Conservation (phyloP, 2,329 filamentous ascomycete species). For the Stenocarpella maydis region DNA sequence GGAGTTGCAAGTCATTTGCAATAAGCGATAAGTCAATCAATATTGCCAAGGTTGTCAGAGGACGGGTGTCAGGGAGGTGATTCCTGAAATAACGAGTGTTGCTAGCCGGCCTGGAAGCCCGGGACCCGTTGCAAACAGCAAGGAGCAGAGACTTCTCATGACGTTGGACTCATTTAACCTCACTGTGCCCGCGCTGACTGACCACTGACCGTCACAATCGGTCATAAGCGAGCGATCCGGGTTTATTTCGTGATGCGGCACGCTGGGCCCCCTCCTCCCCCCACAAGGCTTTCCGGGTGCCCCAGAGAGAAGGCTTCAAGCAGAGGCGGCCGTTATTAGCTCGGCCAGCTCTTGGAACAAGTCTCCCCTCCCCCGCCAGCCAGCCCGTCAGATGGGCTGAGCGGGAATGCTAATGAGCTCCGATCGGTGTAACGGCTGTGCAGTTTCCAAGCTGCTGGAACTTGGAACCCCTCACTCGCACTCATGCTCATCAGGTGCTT, state of each 20-base stretch:
- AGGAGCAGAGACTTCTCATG: constrained; percentile 6
- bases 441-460: constrained; percentile 28
- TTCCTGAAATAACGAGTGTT: constrained; percentile 17
- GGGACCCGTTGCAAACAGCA: constrained; percentile 13
- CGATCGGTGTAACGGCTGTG: constrained; percentile 22
- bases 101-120: constrained; percentile 28
- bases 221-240: constrained; percentile 36
- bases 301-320: constrained; percentile 34
- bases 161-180: constrained; percentile 26
- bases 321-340: constrained; percentile 22
- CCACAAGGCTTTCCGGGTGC: constrained; percentile 33
- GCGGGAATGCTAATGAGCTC: constrained; percentile 18
- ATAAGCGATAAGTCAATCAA: constrained; percentile 18
- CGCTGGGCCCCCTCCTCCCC: too few relatives aligned
- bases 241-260: constrained; percentile 36
- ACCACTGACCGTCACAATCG: constrained; percentile 32
- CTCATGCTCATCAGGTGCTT: constrained; percentile 24
- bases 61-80: constrained; percentile 19
- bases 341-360: constrained; percentile 24
- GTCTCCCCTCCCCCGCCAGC: constrained; percentile 6
- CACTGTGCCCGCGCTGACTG: constrained; percentile 20
- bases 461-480: constrained; percentile 24
- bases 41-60: constrained; percentile 25
- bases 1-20: constrained; percentile 6
- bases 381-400: constrained; percentile 17